phyloP scores from a whole-genome alignment of 1,139 yeast genomes.

The Kurtzmaniella quercitrusa region DNA sequence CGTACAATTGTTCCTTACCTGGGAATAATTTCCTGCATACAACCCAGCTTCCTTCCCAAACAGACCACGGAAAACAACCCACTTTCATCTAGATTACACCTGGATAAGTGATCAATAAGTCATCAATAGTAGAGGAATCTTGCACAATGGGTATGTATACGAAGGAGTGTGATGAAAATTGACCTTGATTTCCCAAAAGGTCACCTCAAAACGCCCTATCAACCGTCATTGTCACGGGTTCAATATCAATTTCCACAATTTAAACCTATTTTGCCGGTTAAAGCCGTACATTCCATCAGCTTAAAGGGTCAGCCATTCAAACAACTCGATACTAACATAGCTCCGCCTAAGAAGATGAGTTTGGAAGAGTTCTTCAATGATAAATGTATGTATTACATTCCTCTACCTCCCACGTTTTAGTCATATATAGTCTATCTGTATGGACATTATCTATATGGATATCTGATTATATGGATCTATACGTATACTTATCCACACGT shows the following conservation, averaged over 20 bases:
- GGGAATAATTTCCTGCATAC: no score
- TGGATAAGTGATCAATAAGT: neutral
- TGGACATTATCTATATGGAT: no score
- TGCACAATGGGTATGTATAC: conserved; percentile 2
- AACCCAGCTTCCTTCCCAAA: conserved; percentile 1
- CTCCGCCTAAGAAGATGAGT: conserved; percentile 46
- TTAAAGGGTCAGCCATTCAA: neutral
- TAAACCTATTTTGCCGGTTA: neutral
- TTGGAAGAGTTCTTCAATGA: conserved; percentile 51
- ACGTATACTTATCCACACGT: no score
- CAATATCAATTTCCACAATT: neutral
- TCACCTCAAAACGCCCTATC: no score
- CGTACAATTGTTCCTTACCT: no score
- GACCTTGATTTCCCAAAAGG: no score
- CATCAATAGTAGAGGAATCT: neutral
- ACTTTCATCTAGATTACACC: neutral
- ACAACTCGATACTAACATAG: conserved; percentile 11
- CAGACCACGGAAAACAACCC: neutral
- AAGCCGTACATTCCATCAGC: neutral
- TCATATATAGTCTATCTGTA: no score
- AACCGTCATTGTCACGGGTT: no score
- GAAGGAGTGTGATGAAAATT: neutral
- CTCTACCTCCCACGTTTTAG: no score
- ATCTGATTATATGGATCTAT: no score
- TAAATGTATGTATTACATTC: conserved; percentile 44